Base-by-base conservation (phyloP, 371 early-diverging fungal genomes). In the Mortierella sp. region DNA sequence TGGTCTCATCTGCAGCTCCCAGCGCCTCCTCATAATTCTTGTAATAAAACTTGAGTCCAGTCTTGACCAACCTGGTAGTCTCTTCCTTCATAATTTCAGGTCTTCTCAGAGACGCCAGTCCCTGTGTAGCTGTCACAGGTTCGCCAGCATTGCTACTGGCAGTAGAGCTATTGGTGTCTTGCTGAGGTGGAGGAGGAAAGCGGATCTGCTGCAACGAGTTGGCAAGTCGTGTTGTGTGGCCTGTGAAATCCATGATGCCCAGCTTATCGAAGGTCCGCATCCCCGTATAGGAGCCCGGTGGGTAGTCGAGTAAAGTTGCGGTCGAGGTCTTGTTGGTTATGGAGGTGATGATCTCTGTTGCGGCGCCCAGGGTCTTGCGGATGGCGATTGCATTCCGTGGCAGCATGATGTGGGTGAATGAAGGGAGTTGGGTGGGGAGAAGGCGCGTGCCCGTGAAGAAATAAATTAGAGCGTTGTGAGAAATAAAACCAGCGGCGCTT, bases 141-240 rank as follows among this genome's bases (percentile, higher is more conserved):
- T 81, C 80, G 3, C 6, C 9, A 59, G 2, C 24, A 55, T 13
- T 46, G 13, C 21, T 51, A 6, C 11, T 37, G 40, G 26, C 28
- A 2, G 55, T 19, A 26, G 16, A 3, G 16, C 16, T 44, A 10
- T 55, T 37, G 1, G 80, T 16, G 5, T 43, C 61, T 53, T 48
- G 4, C 43, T 40, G 43, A 40, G 6, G 43, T 40, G 43, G 51
- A 24, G 53, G 10, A 6, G 82, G 72, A 70, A 90, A 91, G 6
- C 55, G 77, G 69, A 93, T 89, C 53, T 87, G 80, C 0, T 86
- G 77, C 1, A 94, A 53, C 9, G 93, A 93, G 55, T 79, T 87
- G 19, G 76, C 82, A 10, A 92, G 80, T 4, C 93, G 90, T 26
- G 88, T 74, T 26, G 90, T 78, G 71, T 94, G 94, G 13, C 89